Evolutionary conservation across 2,329 filamentous ascomycete species (phyloP).

Genomic region (Colletotrichum noveboracense): DNA sequence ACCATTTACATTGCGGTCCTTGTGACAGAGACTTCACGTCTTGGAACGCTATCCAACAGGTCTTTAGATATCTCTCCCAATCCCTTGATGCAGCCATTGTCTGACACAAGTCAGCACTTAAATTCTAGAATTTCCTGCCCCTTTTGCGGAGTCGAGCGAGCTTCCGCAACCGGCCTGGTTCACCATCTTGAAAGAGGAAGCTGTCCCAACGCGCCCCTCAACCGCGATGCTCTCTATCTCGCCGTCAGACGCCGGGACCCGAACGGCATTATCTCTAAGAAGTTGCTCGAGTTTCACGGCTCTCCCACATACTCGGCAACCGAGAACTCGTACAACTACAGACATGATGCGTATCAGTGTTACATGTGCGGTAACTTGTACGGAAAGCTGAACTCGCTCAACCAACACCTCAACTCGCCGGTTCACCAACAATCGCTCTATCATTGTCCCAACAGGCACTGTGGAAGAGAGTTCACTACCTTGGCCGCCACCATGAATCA

Average conservation of each 20-base stretch:
- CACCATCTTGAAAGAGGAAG: slow-evolving; percentile 61
- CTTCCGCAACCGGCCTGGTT: slow-evolving; percentile 57
- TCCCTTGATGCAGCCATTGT: background rate
- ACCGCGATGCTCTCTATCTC: slow-evolving; percentile 52
- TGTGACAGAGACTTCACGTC: background rate
- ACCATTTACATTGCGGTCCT: background rate
- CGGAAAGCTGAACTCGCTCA: slow-evolving; percentile 35
- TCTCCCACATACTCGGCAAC: slow-evolving; percentile 46
- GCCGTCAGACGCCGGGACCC: slow-evolving; percentile 52
- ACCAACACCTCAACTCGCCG: slow-evolving; percentile 60
- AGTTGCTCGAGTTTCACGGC: slow-evolving; percentile 49
- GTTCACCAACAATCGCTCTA: slow-evolving; percentile 44
- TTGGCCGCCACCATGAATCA: slow-evolving; percentile 46
- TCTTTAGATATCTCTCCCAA: background rate
- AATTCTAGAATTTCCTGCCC: slow-evolving; percentile 59
- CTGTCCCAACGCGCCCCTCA: slow-evolving; percentile 52
- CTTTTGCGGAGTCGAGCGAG: slow-evolving; percentile 54
- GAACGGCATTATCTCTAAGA: slow-evolving; percentile 53
- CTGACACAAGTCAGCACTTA: slow-evolving; percentile 50
- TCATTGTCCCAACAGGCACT: slow-evolving; percentile 42
- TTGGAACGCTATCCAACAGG: background rate
- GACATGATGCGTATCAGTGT: slow-evolving; percentile 41
- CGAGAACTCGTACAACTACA: slow-evolving; percentile 32
- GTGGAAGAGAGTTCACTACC: slow-evolving; percentile 40
- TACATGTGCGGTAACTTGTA: slow-evolving; percentile 52